A percentile compares a stretch with the other conserved stretches of the same genome.
phyloP scores from a whole-genome alignment of 495 filamentous ascomycete species.

The Trichocladium uniseriatum region DNA sequence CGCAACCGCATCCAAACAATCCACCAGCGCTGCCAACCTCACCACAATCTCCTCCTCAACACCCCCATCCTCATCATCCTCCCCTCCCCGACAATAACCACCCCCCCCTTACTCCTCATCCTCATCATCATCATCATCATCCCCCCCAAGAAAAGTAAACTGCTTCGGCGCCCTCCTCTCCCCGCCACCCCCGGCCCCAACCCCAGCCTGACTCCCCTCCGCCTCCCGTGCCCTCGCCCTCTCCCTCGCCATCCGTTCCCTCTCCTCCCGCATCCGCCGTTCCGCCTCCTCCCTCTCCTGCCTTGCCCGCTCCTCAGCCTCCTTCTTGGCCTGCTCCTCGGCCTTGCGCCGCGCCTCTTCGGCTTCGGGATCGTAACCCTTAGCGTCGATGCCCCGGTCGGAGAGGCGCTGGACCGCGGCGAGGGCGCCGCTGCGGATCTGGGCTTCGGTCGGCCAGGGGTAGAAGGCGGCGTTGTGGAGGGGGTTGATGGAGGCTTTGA shows the following conservation, averaged over 20 bases:
- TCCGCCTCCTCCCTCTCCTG: conserved; percentile 32
- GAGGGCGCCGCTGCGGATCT: conserved; percentile 54
- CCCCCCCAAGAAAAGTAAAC: conserved; percentile 43
- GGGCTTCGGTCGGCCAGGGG: conserved; percentile 60
- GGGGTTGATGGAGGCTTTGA: conserved; percentile 45
- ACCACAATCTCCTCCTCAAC: no score
- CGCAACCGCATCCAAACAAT: no score
- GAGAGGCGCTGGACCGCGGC: conserved; percentile 47
- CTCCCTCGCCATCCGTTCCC: conserved; percentile 26
- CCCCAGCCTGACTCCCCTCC: conserved; percentile 33
- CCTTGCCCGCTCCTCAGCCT: conserved; percentile 28
- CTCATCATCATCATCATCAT: conserved; percentile 44
- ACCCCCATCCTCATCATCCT: background rate
- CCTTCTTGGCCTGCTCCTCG: conserved; percentile 26
- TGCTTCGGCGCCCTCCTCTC: conserved; percentile 28
- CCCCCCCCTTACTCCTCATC: conserved; percentile 18
- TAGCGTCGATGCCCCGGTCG: conserved; percentile 49
- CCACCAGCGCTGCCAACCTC: no score
- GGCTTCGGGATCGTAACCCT: conserved; percentile 44
- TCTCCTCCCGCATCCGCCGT: conserved; percentile 28
- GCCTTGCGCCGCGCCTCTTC: conserved; percentile 39
- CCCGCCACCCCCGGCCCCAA: conserved; percentile 15
- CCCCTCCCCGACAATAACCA: no score
- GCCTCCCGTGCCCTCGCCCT: conserved; percentile 37
- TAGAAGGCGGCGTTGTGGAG: conserved; percentile 42